Evolutionary conservation across 108 stramenopile genomes (phyloP).

Genomic region (Cyclotella kingstonii): DNA sequence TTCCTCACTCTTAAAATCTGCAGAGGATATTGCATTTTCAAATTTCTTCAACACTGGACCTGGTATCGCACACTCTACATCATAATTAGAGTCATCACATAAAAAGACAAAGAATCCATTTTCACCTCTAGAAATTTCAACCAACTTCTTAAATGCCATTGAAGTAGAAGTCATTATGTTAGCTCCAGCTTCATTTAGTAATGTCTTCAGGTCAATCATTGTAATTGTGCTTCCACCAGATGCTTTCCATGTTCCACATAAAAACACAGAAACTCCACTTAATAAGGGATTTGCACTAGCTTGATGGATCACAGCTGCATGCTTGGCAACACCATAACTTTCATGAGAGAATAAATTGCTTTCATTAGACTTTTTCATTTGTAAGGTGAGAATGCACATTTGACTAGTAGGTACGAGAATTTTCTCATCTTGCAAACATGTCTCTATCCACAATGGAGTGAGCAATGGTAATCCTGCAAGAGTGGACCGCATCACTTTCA

Average conservation of each 20-base stretch:
- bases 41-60: constrained; percentile 29
- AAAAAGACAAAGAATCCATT: constrained; percentile 46
- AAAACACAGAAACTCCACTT: constrained; percentile 32
- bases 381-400: constrained; percentile 36
- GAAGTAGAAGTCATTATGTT: constrained; percentile 42
- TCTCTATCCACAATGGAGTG: constrained; percentile 58
- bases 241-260: constrained; percentile 53
- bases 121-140: constrained; percentile 16
- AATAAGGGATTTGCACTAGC: constrained; percentile 21
- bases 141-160: constrained; percentile 18
- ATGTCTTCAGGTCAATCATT: constrained; percentile 49
- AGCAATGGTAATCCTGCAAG: constrained; percentile 77
- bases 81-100: constrained; percentile 49
- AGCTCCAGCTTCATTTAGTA: constrained; percentile 67
- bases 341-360: constrained; percentile 1
- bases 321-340: constrained; percentile 55
- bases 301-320: constrained; percentile 44
- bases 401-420: constrained; percentile 27
- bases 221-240: constrained; percentile 23
- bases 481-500: constrained; percentile 76
- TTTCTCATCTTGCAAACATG: constrained; percentile 28
- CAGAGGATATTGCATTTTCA: constrained; percentile 5
- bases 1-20: not conserved
- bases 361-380: constrained; percentile 2
- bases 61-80: constrained; percentile 44